A percentile compares a stretch with the other conserved stretches of the same genome.
Evolutionary conservation across 176 grass and related monocot genomes (phyloP).

Genomic region (Phyllostachys edulis): DNA sequence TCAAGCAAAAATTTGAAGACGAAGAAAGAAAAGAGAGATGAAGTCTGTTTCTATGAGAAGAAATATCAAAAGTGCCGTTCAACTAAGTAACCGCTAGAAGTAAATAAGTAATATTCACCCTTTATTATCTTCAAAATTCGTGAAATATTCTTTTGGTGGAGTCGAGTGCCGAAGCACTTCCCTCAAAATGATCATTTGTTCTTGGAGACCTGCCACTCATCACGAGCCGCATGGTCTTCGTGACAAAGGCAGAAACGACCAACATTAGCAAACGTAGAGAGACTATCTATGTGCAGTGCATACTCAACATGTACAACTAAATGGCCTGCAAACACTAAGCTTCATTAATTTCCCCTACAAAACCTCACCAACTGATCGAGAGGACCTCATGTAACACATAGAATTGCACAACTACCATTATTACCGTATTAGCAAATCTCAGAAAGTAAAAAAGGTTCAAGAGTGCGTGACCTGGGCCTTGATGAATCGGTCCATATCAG

Average conservation of each 20-base stretch:
- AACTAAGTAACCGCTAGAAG: background rate
- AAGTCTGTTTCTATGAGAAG: background rate
- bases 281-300: background rate
- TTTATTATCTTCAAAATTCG: conserved; percentile 2
- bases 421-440: background rate
- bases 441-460: background rate
- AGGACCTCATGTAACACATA: background rate
- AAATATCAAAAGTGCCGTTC: background rate
- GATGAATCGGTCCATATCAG: conserved; percentile 97
- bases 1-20: background rate
- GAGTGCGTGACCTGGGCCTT: conserved; percentile 69
- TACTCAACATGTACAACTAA: conserved; percentile 1
- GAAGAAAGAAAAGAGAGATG: background rate
- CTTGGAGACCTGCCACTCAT: background rate
- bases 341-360: background rate
- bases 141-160: background rate
- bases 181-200: background rate
- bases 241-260: background rate
- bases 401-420: background rate
- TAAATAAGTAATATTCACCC: conserved; percentile 3
- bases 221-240: background rate
- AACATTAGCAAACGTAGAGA: background rate
- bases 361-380: background rate
- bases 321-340: background rate
- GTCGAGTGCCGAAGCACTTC: background rate